Percentiles rank a stretch among this genome's conserved stretches.
These are phyloP conservation scores for Lactifluus echinatus DNA, from an alignment of 768 basidiomycete species.

Conservation along the genomic window DNA sequence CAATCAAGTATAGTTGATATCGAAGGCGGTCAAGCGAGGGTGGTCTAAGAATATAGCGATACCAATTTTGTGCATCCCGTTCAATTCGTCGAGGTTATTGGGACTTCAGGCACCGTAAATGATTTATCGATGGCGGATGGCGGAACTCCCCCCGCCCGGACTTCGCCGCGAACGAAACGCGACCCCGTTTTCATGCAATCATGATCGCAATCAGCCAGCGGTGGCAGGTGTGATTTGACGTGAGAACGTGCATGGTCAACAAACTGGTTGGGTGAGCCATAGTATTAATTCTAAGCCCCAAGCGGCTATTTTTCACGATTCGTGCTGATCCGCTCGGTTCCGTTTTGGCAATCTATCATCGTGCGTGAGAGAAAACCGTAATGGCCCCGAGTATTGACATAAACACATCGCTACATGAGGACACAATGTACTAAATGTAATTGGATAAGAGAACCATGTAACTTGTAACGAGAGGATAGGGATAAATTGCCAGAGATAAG, in stretches of 20 bases:
- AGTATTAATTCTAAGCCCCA: too few species aligned
- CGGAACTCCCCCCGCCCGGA: background rate
- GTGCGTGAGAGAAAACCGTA: background rate
- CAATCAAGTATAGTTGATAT: background rate
- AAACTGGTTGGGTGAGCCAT: too few species aligned
- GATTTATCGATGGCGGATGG: background rate
- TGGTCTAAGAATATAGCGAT: background rate
- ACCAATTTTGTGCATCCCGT: background rate
- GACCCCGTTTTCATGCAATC: background rate
- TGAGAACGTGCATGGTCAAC: background rate
- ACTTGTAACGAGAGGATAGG: background rate
- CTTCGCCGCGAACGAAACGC: background rate
- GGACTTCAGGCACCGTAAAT: background rate
- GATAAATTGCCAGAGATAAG: background rate
- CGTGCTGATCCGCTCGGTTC: background rate
- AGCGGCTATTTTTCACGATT: background rate
- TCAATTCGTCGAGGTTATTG: background rate
- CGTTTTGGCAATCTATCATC: background rate
- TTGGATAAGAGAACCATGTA: background rate
- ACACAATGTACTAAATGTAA: background rate
- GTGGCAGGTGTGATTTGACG: background rate
- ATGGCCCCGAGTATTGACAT: background rate
- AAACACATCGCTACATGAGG: background rate
- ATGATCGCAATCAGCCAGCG: background rate
- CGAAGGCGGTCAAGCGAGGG: background rate